phyloP scores from a whole-genome alignment of 495 filamentous ascomycete genomes.

The Trichocladium antarcticum region DNA sequence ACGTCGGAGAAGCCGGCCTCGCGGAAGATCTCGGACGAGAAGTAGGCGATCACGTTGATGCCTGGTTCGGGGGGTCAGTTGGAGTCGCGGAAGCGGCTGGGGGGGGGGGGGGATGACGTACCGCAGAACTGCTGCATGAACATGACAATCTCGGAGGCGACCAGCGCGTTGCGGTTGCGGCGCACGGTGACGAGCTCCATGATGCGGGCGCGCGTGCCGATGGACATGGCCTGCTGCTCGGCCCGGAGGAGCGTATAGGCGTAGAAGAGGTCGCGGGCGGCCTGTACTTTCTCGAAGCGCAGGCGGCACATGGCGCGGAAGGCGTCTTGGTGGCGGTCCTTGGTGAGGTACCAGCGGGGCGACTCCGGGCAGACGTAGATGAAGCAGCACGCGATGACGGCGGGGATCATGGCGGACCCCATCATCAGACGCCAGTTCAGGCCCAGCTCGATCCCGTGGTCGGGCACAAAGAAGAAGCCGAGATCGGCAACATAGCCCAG shows the following conservation, averaged over 20 bases:
- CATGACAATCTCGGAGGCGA: constrained; percentile 57
- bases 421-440: constrained; percentile 71
- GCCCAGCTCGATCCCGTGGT: constrained; percentile 35
- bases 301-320: constrained; percentile 50
- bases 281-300: constrained; percentile 55
- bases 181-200: constrained; percentile 48
- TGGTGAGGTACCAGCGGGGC: constrained; percentile 52
- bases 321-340: constrained; percentile 50
- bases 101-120: too few relatives aligned
- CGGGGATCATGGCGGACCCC: constrained; percentile 63
- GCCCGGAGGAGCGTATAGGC: constrained; percentile 49
- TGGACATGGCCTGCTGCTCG: constrained; percentile 27
- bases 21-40: constrained; percentile 11
- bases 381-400: constrained; percentile 51
- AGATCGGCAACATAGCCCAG: constrained; percentile 61
- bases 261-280: constrained; percentile 65
- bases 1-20: constrained; percentile 49
- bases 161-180: constrained; percentile 46
- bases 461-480: constrained; percentile 43
- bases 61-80: too few relatives aligned
- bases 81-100: too few relatives aligned
- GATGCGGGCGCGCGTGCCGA: constrained; percentile 38
- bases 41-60: constrained; percentile 64
- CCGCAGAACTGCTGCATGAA: constrained; percentile 80
- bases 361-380: constrained; percentile 68